Evolutionary conservation across 2,329 filamentous ascomycete genomes (phyloP), one percentile per base, ranked within the genome.

Genomic region (Cryphonectria radicalis): DNA sequence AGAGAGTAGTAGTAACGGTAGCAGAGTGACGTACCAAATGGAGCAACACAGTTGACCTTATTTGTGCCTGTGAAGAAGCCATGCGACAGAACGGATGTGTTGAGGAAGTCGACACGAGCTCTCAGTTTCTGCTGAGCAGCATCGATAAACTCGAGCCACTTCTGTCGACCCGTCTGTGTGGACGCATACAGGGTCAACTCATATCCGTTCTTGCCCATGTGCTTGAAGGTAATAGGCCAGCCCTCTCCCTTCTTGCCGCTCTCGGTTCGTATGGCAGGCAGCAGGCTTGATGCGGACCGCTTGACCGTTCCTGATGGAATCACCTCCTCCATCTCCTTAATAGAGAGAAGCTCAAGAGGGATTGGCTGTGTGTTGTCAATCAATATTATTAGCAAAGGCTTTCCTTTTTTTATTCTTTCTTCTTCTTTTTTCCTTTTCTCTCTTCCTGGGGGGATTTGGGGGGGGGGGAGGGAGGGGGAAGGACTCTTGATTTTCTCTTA

Each of bases 131-230:
- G 90, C 81, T 99, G 97, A 75, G 97, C 94, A 66, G 90, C 88
- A 77, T 97, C 94, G 76, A 99, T 98, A 78, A 93, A 91, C 82
- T 99, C 95, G 79, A 99, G 94, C 92, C 96, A 99, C 82, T 98
- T 99, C 80, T 95, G 93, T 71, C 96, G 89, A 37, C 94, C 93
- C 11, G 93, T 92, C 76, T 93, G 91, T 72, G 93, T 97, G 13
- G 92, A 90, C 63, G 94, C 95, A 81, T 92, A 98, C 5, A 99
- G 86, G 4, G 95, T 96, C 77, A 94, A 85, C 79, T 98, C 95
- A 79, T 98, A 99, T 43, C 95, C 96, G 68, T 94, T 95, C 82
- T 97, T 98, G 65, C 96, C 96, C 72, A 99, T 87, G 85, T 98
- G 94, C 76, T 93, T 91, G 86, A 99, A 99, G 1, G 95, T 98